Base-by-base conservation (phyloP, 805 yeast species). In the Scheffersomyces spartinae region DNA sequence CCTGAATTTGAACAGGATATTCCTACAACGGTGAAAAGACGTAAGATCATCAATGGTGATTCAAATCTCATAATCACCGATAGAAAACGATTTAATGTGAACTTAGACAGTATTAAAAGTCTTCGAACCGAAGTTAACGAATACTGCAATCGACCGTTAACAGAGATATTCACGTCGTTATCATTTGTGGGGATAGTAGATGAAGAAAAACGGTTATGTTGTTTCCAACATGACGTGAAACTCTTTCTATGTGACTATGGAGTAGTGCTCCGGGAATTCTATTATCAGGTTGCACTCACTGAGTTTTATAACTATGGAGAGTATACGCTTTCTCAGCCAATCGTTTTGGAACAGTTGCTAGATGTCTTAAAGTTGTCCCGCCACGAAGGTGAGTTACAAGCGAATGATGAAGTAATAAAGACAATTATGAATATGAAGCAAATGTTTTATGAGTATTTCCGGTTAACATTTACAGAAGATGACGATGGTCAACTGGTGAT, bases 101-200 rank as follows among this genome's bases (percentile, higher is more conserved):
- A 64, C 21, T 53, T 81, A 9, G 59, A 68, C 7, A 77, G 88
- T 35, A 60, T 88, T 2, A 45, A 54, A n/a, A 55, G 60, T 2
- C 60, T 91, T 4, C 51, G 77, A 13, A 45, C 55, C 13, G 66
- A 64, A 8, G 64, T 77, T 1, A 71, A 71, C 21, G 36, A 38
- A 0, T 33, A 47, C 0, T 52, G 68, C 0, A 65, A 75, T 42
- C 44, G 53, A n/a, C 63, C 64, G 4, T 49, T 88, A 13, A 76
- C 94, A 0, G 65, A 71, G 21, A 49, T 83, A 2, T 73, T 88
- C 47, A 64, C 77, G 6, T 71, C 79, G 28, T 68, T 78, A 25
- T 70, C 77, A 0, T 82, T 66, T 42, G 77, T 91, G 6, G 98
- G 98, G 0, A 52, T 88, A 3, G 86, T 82, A 2, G 97, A 88